Conservation (phyloP, 2,329 filamentous ascomycete species). For the Microdochium paspali region DNA sequence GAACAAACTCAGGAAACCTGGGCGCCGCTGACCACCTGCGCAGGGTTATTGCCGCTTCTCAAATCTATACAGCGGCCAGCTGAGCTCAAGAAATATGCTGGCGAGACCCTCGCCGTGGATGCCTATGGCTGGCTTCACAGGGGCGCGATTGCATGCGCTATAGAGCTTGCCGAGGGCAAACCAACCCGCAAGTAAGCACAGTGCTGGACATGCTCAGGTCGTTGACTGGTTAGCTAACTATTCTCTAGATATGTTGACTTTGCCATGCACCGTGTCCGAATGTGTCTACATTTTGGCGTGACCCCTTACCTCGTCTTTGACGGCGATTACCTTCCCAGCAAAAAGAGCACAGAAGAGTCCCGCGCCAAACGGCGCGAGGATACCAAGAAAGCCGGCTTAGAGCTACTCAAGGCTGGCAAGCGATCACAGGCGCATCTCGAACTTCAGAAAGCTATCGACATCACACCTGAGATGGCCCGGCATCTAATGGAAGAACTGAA, state of each 20-base stretch:
- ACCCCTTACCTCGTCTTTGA: slow-evolving; percentile 96
- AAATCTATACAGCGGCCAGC: slow-evolving; percentile 93
- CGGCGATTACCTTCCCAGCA: slow-evolving; percentile 89
- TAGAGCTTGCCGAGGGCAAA: slow-evolving; percentile 81
- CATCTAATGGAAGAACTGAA: slow-evolving; percentile 88
- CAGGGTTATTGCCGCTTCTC: slow-evolving; percentile 79
- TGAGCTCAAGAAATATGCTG: slow-evolving; percentile 76
- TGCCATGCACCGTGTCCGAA: slow-evolving; percentile 80
- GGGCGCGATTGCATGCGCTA: slow-evolving; percentile 80
- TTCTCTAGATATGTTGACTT: slow-evolving; percentile 74
- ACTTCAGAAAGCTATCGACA: slow-evolving; percentile 89
- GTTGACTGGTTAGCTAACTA: slow-evolving; percentile 6
- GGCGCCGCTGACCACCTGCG: slow-evolving; percentile 9
- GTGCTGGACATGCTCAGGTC: slow-evolving; percentile 1
- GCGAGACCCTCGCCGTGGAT: slow-evolving; percentile 88
- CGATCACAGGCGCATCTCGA: slow-evolving; percentile 71
- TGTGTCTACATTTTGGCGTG: slow-evolving; percentile 88
- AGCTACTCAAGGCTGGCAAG: slow-evolving; percentile 75
- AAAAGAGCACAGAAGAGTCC: slow-evolving; percentile 74
- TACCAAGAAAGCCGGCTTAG: slow-evolving; percentile 64
- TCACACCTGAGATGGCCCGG: slow-evolving; percentile 92
- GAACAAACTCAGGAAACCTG: too few relatives aligned
- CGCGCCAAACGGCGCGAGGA: slow-evolving; percentile 68
- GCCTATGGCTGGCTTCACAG: slow-evolving; percentile 98
- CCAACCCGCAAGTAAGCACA: slow-evolving; percentile 70